Conservation (phyloP, 106 monocot species). For the Platanthera guangdongensis region DNA sequence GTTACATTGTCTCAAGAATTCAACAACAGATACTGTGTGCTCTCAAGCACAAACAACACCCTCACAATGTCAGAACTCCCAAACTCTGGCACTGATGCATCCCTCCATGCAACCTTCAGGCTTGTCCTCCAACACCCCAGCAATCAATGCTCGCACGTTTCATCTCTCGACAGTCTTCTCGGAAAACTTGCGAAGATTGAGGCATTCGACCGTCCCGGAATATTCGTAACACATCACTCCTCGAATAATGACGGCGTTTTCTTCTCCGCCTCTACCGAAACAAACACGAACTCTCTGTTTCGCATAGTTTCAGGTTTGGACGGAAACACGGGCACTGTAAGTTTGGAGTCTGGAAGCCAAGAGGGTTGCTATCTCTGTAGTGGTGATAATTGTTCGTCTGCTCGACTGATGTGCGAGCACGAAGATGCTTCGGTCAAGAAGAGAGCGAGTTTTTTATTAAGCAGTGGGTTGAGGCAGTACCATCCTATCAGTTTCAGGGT, state of each 20-base stretch:
- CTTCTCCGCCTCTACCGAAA: slow-evolving; percentile 11
- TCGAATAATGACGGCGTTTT: slow-evolving; percentile 18
- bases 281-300: slow-evolving; percentile 25
- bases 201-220: slow-evolving; percentile 75
- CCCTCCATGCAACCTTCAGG: slow-evolving; percentile 69
- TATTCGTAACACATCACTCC: slow-evolving; percentile 36
- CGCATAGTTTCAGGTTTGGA: slow-evolving; percentile 44
- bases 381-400: slow-evolving; percentile 15
- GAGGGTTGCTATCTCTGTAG: slow-evolving; percentile 51
- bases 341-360: slow-evolving; percentile 39
- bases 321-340: slow-evolving; percentile 28
- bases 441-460: slow-evolving; percentile 36
- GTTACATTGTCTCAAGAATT: slow-evolving; percentile 44
- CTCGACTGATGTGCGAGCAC: slow-evolving; percentile 30
- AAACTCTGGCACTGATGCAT: slow-evolving; percentile 40
- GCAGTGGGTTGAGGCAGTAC: slow-evolving; percentile 32
- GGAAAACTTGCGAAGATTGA: slow-evolving; percentile 39
- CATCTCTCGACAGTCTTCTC: neutral
- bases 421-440: slow-evolving; percentile 10
- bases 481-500: slow-evolving; percentile 71
- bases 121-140: slow-evolving; percentile 21
- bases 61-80: slow-evolving; percentile 50
- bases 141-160: neutral
- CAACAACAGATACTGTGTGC: slow-evolving; percentile 26
- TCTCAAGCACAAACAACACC: slow-evolving; percentile 48